Percentiles rank a stretch among this genome's conserved stretches.
These are phyloP conservation scores for Guadua angustifolia DNA, from an alignment of 176 grass and related monocot genomes.

Conservation along the genomic window DNA sequence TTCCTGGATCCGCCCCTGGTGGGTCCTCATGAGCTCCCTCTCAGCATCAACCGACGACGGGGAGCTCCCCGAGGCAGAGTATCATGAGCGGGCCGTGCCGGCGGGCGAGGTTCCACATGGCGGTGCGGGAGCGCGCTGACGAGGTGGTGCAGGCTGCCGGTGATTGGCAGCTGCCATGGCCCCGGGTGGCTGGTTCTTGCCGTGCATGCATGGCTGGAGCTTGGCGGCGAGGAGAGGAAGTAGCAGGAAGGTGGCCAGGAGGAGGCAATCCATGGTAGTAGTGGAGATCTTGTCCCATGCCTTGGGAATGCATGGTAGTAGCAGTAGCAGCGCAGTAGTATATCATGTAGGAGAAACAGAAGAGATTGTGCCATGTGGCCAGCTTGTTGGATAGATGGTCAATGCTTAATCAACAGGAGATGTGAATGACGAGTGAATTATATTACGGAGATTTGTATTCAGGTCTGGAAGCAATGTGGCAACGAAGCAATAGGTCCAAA, in stretches of 20 bases:
- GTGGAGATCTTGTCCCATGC: slow-evolving; percentile 22
- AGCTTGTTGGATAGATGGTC: neutral
- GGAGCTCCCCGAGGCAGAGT: too few species aligned
- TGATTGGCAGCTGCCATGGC: slow-evolving; percentile 55
- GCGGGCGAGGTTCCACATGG: too few species aligned
- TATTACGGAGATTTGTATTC: neutral
- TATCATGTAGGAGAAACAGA: neutral
- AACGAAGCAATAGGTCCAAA: neutral
- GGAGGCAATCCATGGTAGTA: slow-evolving; percentile 1
- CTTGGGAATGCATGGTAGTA: neutral
- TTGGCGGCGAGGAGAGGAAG: slow-evolving; percentile 23
- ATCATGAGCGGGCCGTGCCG: too few species aligned
- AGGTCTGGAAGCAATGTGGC: slow-evolving; percentile 2
- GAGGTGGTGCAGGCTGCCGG: slow-evolving; percentile 61
- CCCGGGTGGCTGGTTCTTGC: slow-evolving; percentile 40
- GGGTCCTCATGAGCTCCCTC: too few species aligned
- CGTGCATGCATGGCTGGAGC: neutral
- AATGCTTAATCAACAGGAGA: too few species aligned
- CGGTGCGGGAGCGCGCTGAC: neutral
- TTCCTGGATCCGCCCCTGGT: too few species aligned
- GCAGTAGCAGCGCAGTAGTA: neutral
- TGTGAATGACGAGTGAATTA: neutral
- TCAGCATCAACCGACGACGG: too few species aligned
- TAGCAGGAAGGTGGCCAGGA: slow-evolving; percentile 6
- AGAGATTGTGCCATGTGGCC: too few species aligned